These are phyloP conservation scores for Apophysomyces trapeziformis DNA, from an alignment of 371 early-diverging fungal species.

Conservation along the genomic window DNA sequence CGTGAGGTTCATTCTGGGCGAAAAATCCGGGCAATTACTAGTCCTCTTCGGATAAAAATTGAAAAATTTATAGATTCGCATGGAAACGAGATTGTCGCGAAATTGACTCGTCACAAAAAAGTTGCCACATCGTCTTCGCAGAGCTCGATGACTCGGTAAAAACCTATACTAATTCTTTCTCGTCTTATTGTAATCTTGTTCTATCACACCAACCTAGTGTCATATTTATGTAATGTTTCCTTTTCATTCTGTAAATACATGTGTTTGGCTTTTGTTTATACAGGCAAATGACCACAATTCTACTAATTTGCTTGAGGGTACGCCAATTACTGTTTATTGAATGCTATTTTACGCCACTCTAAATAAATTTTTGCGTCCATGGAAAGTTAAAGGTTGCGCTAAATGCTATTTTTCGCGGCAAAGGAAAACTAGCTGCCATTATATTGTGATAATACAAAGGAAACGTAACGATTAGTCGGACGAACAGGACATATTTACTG, in stretches of 20 bases:
- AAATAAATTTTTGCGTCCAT: no score
- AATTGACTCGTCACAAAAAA: slow-evolving; percentile 14
- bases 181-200: background rate
- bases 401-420: no score
- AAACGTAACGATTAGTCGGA: no score
- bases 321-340: no score
- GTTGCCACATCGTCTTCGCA: background rate
- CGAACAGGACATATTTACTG: no score
- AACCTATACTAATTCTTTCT: background rate
- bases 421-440: no score
- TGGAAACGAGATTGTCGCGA: slow-evolving; percentile 32
- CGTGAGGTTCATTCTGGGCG: slow-evolving; percentile 35
- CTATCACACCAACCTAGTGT: slow-evolving; percentile 9
- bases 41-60: slow-evolving; percentile 36
- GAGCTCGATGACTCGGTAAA: background rate
- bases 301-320: no score
- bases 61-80: slow-evolving; percentile 50
- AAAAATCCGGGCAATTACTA: slow-evolving; percentile 31
- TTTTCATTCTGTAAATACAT: slow-evolving; percentile 7
- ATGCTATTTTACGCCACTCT: no score
- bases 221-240: slow-evolving; percentile 9
- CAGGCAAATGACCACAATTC: no score
- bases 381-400: no score
- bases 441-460: no score
- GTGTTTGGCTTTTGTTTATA: slow-evolving; percentile 9